These are phyloP conservation scores for Mycena haematopus DNA, from an alignment of 768 basidiomycete species.

Conservation along the genomic window DNA sequence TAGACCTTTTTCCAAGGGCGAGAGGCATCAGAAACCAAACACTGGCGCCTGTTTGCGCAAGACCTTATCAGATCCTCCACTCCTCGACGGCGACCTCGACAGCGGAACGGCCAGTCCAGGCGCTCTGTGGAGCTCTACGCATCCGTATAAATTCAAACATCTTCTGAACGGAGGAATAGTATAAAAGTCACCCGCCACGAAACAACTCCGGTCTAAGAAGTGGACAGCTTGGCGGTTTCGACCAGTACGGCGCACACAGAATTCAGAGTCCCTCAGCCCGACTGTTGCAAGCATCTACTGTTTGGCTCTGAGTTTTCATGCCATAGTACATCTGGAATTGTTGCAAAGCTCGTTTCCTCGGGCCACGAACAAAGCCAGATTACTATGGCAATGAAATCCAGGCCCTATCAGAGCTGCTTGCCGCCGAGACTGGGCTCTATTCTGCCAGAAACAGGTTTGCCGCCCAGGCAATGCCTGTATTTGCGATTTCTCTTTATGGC, in stretches of 20 bases:
- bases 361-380: slow-evolving; percentile 12
- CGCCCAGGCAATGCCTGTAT: neutral
- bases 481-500: neutral
- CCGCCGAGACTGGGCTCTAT: neutral
- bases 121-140: too few relatives aligned
- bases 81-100: neutral
- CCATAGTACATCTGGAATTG: neutral
- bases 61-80: neutral
- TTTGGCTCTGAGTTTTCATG: neutral
- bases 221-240: neutral
- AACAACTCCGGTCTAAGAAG: neutral
- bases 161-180: too few relatives aligned
- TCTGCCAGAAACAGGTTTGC: neutral
- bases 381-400: slow-evolving; percentile 20
- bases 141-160: neutral
- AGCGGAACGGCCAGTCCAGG: neutral
- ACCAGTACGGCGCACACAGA: neutral
- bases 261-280: neutral
- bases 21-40: neutral
- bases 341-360: neutral
- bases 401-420: slow-evolving; percentile 6
- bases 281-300: neutral
- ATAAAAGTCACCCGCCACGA: neutral
- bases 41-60: neutral
- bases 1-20: too few relatives aligned